Base-by-base conservation (phyloP, 164 flowering plant species). In the Stephania yunnanensis region DNA sequence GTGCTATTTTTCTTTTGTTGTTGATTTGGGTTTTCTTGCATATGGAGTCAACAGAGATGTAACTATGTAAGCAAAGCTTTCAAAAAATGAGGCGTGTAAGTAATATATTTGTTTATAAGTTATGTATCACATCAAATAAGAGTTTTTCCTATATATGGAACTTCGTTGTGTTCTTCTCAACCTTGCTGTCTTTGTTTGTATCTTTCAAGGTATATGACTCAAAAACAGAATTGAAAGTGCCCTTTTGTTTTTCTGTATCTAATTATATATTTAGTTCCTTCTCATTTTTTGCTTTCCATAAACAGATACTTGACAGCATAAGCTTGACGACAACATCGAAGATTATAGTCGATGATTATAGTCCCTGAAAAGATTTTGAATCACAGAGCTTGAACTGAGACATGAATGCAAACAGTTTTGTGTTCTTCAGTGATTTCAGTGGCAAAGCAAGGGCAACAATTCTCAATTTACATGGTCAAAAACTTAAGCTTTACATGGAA, bases 81-180 rank as follows among this genome's bases (percentile, higher is more conserved):
- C 29, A 63, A 66, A 66, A 66, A 66, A 66, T 66, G 15, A 61
- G 66, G 44, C 12, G 19, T 29, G 17, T 22, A 19, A 61, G 17
- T 22, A 63, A 61, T 15, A n/a, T 61, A n/a, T 9, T 2, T 20
- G 5, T 20, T 5, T 19, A 42, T 42, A 66, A 66, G 36, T 30
- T 66, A 66, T 66, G 22, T 66, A 66, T 66, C 66, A 61, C 22
- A 61, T 61, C 25, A 61, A 61, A 61, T 61, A 17, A 61, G 20
- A 61, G 7, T 20, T 10, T 61, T 61, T 7, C 66, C 20, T 61
- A 25, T 61, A 25, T 61, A 2, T 1, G 66, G 9, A 61, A 25
- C 22, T 61, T 20, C 64, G n/a, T 61, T 61, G 25, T n/a, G 22
- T 61, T 15, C 65, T 17, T 58, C n/a, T 58, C 65, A 17, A 17